Conservation (phyloP, 805 yeast genomes). For the Scheffersomyces ergatensis region DNA sequence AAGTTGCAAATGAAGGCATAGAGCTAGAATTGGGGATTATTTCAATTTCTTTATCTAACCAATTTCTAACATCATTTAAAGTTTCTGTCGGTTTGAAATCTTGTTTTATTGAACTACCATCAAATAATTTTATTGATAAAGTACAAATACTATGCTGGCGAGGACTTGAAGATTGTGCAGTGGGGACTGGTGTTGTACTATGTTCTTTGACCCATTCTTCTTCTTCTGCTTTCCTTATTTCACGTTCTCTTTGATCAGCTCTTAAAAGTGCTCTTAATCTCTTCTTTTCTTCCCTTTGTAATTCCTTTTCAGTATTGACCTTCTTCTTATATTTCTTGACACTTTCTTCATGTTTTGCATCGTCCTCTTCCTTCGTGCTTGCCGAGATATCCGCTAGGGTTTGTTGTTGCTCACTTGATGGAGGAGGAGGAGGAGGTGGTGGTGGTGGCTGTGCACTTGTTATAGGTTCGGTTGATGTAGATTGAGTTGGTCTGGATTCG, state of each 20-base stretch:
- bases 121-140: conserved; percentile 61
- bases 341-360: conserved; percentile 4
- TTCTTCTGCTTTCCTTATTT: conserved; percentile 6
- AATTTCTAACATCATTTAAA: conserved; percentile 56
- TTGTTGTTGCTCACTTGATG: not conserved
- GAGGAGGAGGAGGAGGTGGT: conserved; percentile 4
- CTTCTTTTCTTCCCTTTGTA: conserved; percentile 50
- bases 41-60: conserved; percentile 47
- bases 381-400: not conserved
- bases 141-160: conserved; percentile 22
- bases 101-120: conserved; percentile 58
- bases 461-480: not conserved
- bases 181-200: conserved; percentile 6
- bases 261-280: conserved; percentile 52
- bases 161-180: not conserved
- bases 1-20: conserved; percentile 51
- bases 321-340: conserved; percentile 8
- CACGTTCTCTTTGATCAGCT: conserved; percentile 51
- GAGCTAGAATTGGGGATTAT: conserved; percentile 40
- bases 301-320: conserved; percentile 25
- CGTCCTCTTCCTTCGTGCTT: no score
- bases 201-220: conserved; percentile 11
- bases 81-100: conserved; percentile 46
- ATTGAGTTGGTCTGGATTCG: no score
- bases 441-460: conserved; percentile 1